Conservation (phyloP, 2,329 filamentous ascomycete species). For the Bisporella sp. region DNA sequence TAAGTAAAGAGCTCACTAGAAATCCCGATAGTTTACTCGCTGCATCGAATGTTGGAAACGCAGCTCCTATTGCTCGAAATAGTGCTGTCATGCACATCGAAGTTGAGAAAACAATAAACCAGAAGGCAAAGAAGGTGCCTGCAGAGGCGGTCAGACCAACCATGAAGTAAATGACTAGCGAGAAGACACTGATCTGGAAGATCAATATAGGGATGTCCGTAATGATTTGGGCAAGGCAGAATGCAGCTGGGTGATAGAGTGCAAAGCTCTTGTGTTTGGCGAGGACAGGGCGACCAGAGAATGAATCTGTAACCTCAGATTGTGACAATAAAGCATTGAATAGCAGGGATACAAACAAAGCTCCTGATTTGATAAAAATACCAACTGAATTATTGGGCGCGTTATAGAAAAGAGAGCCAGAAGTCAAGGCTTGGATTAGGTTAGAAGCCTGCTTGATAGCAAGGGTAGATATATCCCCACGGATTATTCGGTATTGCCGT, state of each 20-base stretch:
- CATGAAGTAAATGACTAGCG: conserved; percentile 58
- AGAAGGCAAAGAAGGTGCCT: conserved; percentile 54
- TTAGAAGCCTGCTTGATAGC: neutral
- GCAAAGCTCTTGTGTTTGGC: conserved; percentile 45
- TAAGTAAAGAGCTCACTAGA: conserved; percentile 42
- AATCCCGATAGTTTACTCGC: conserved; percentile 51
- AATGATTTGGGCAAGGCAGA: conserved; percentile 50
- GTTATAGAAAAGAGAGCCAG: neutral
- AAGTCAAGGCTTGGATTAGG: neutral
- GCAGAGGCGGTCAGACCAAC: conserved; percentile 45
- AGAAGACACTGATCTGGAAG: conserved; percentile 52
- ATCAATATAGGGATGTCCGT: conserved; percentile 49
- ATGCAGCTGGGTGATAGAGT: conserved; percentile 49
- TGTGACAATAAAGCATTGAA: neutral
- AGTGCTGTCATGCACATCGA: conserved; percentile 53
- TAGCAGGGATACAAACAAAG: neutral
- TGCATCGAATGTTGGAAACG: conserved; percentile 48
- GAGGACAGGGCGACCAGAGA: neutral
- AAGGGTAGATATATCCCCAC: neutral
- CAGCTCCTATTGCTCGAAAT: conserved; percentile 49
- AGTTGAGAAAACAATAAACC: conserved; percentile 43
- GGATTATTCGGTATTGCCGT: neutral
- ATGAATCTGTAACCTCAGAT: neutral
- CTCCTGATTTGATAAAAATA: neutral
- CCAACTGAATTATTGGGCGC: neutral